Percentiles rank a stretch among this genome's conserved stretches.
These are phyloP conservation scores for Cavenderia fasciculata DNA, from an alignment of 78 protist genomes.

Conservation along the genomic window DNA sequence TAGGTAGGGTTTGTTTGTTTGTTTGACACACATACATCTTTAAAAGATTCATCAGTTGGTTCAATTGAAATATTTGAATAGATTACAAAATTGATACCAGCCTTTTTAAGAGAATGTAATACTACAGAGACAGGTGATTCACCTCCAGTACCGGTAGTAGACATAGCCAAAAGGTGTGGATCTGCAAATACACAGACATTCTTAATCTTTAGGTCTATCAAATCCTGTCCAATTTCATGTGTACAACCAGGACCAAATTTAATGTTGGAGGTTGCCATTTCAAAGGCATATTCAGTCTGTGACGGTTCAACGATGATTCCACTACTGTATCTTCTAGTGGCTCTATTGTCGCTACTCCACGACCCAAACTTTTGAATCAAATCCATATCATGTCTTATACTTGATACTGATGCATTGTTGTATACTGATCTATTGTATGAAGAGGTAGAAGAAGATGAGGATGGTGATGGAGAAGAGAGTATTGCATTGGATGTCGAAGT, in stretches of 20 bases:
- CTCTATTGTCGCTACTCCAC: too few relatives aligned
- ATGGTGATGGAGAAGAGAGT: too few relatives aligned
- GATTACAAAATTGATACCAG: conserved; percentile 24
- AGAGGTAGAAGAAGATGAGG: too few relatives aligned
- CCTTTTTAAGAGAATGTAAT: conserved; percentile 28
- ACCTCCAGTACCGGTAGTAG: background rate
- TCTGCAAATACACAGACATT: conserved; percentile 59
- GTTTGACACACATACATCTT: background rate
- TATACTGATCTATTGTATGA: too few relatives aligned
- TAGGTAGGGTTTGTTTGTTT: too few relatives aligned
- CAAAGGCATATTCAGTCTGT: conserved; percentile 55
- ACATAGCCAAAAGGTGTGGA: background rate
- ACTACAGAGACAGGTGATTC: conserved; percentile 16
- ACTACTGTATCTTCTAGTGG: too few relatives aligned
- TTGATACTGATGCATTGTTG: too few relatives aligned
- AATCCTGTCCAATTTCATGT: conserved; percentile 44
- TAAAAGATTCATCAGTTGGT: conserved; percentile 81
- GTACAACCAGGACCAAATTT: conserved; percentile 61
- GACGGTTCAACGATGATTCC: too few relatives aligned
- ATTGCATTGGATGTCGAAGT: too few relatives aligned
- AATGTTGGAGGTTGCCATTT: conserved; percentile 26
- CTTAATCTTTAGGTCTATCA: conserved; percentile 3
- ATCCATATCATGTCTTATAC: too few relatives aligned
- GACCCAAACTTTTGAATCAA: too few relatives aligned
- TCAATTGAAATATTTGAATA: conserved; percentile 67